Evolutionary conservation across 2,329 filamentous ascomycete species (phyloP).

Genomic region (Colletotrichum spinosum): DNA sequence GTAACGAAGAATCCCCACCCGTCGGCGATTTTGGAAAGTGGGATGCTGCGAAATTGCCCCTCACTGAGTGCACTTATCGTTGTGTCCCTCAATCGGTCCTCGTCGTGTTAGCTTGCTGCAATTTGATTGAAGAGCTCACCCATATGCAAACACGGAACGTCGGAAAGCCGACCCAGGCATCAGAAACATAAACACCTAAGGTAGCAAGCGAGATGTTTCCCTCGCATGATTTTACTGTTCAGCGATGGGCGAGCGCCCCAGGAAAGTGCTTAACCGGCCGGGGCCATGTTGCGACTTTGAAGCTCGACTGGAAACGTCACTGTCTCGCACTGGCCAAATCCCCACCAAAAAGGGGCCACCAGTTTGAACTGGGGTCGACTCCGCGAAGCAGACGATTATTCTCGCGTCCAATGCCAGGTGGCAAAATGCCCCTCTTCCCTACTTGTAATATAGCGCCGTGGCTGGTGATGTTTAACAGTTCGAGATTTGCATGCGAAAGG

Average conservation of each 20-base stretch:
- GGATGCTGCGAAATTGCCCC: constrained; percentile 14
- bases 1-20: too few species aligned
- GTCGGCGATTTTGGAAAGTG: too few species aligned
- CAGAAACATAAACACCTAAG: background rate
- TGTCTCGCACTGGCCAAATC: constrained; percentile 24
- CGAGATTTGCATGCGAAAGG: too few species aligned
- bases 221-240: too few species aligned
- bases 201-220: background rate
- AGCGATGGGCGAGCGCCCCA: too few species aligned
- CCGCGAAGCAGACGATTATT: background rate
- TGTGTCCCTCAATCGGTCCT: too few species aligned
- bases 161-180: constrained; percentile 12
- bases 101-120: background rate
- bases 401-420: too few species aligned
- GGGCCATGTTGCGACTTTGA: too few species aligned
- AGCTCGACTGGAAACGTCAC: constrained; percentile 31
- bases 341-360: constrained; percentile 3
- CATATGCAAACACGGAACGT: constrained; percentile 11
- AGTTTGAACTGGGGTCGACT: constrained; percentile 18
- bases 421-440: too few species aligned
- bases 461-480: too few species aligned
- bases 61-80: background rate
- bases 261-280: too few species aligned
- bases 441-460: too few species aligned
- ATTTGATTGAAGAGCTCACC: background rate